Evolutionary conservation across 768 basidiomycete genomes (phyloP), one percentile per base, ranked within the genome.

Genomic region (Pholiota molesta): DNA sequence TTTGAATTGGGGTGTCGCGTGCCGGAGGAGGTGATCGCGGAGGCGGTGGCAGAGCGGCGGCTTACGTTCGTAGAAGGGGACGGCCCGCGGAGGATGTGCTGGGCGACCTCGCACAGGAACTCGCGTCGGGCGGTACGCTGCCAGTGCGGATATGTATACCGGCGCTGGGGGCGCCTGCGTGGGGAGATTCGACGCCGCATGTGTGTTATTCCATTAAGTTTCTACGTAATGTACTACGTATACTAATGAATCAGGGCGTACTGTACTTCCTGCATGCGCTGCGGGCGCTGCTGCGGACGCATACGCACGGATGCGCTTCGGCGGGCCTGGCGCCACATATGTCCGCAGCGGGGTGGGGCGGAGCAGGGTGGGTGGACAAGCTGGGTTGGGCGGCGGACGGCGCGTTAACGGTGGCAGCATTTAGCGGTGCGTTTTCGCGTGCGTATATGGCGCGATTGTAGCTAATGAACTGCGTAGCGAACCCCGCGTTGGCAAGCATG

Each of bases 321-420:
- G 73, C 93, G 35, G 85, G 83, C 58, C 77, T 96, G 14, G 82
- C 89, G 2, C 81, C 93, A 7, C 80, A 88, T 66, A 66, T 88
- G 40, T 90, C 85, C 33, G 73, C 77, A 49, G 86, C 87, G 49
- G 70, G 70, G 5, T 89, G 85, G 83, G 84, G 80, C 39, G 89
- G 86, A 17, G 65, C 74, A 19, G 90, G 87, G 2, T 96, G 94
- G 92, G 73, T 87, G 29, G 84, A 90, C 65, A 91, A 88, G 71
- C 73, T 97, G 17, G 86, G 89, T 16, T 95, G 92, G 93, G 73
- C 87, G 31, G 83, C 87, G 2, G 95, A 97, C 73, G 88, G 84
- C 9, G 83, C 86, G 29, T 78, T 97, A 49, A 88, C 86, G 44
- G 75, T 97, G 65, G 77, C 83, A 49, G 89, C 92, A 26, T 96